These are phyloP conservation scores for Friedmanniomyces simplex DNA, from an alignment of 495 filamentous ascomycete species.

Conservation along the genomic window DNA sequence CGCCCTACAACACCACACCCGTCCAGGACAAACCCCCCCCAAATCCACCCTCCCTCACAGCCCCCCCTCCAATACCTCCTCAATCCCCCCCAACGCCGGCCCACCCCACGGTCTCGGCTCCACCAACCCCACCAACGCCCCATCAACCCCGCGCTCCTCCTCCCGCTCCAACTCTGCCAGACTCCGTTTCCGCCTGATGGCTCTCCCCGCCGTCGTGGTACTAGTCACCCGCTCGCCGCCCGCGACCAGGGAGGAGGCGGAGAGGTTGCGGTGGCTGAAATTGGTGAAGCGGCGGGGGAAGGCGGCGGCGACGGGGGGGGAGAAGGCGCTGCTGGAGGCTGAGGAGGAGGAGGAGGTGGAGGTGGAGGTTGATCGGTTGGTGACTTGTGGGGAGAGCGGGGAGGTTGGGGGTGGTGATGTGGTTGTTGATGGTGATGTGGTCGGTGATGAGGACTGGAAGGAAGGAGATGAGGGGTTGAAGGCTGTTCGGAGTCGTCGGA, in stretches of 20 bases:
- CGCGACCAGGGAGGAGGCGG: conserved; percentile 8
- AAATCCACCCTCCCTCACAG: conserved; percentile 8
- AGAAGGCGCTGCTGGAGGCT: too few relatives aligned
- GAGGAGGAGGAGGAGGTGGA: conserved; percentile 5
- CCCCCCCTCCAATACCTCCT: conserved; percentile 31
- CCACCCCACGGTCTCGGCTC: conserved; percentile 27
- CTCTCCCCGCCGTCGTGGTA: too few relatives aligned
- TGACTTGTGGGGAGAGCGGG: too few relatives aligned
- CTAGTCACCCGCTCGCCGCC: neutral
- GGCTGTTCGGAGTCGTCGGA: conserved; percentile 29
- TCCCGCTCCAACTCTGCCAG: conserved; percentile 28
- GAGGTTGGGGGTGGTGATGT: conserved; percentile 12
- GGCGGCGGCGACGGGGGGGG: too few relatives aligned
- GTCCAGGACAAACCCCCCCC: too few relatives aligned
- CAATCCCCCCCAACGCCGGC: conserved; percentile 24
- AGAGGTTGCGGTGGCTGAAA: conserved; percentile 19
- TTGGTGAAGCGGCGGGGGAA: conserved; percentile 18
- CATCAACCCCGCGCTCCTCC: conserved; percentile 24
- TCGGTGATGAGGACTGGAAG: too few relatives aligned
- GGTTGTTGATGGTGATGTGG: neutral
- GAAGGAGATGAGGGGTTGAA: conserved; percentile 21
- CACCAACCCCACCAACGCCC: conserved; percentile 27
- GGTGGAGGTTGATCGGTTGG: too few relatives aligned
- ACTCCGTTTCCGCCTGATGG: conserved; percentile 26
- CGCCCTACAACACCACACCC: too few relatives aligned